Evolutionary conservation across 2,329 filamentous ascomycete species (phyloP), one percentile per base, ranked within the genome.

Genomic region (Cladosporium sp.): DNA sequence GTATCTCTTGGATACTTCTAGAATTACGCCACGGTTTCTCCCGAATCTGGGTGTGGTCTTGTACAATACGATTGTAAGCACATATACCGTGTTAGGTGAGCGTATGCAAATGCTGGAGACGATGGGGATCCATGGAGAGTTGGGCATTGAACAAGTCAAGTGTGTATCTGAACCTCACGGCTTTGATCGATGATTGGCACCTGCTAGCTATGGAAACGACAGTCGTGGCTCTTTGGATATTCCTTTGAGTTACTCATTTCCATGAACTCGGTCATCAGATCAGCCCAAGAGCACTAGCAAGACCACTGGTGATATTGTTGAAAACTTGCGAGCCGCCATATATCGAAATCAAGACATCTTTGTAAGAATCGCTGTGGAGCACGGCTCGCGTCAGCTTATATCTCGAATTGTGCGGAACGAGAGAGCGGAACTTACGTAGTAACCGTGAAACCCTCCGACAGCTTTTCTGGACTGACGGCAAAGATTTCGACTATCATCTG

Each of bases 261-360:
- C n/a, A 26, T 30, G 6, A 1, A 1, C 32, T 26, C 54, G 4
- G 21, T 58, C 54, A 18, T 58, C 32, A 38, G 21, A 58, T 58
- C 68, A 74, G 64, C 2, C 71, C 72, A 30, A 74, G 67, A 49
- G 71, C 70, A 57, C 65, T 41, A 26, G 70, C 66, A 21, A 73
- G 51, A 18, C 71, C 72, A 30, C 65, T 54, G 8, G 73, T 74
- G 8, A 74, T 59, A 41, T 73, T 74, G 55, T 68, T 70, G n/a
- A 74, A 41, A 41, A 73, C 65, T n/a, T 74, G 67, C 11, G 70
- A 71, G 36, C 72, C 73, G 57, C 73, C 73, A 6, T 68, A 67
- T 34, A 71, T 49, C 4, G 55, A 36, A 64, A 73, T 69, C 44
- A 74, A 71, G 18, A 70, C 63, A 51, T 74, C 68, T 66, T 71